Conservation (phyloP, 192 early-diverging fungal genomes). For the Mortierella hygrophila region DNA sequence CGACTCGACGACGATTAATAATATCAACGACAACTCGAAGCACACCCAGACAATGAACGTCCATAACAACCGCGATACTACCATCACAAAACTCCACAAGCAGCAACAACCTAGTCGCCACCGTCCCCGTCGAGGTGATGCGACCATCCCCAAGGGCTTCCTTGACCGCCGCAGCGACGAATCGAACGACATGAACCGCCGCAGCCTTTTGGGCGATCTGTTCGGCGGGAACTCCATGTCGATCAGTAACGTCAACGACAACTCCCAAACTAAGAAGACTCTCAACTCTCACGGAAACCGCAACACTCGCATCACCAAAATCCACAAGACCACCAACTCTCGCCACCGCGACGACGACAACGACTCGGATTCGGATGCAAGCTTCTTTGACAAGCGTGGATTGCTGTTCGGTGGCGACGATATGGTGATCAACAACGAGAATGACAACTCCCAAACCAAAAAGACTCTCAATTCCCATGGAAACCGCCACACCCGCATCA, state of each 20-base stretch:
- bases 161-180: not conserved
- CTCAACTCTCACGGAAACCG: constrained; percentile 30
- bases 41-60: constrained; percentile 23
- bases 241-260: constrained; percentile 32
- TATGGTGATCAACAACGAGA: constrained; percentile 14
- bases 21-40: constrained; percentile 27
- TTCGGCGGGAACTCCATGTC: constrained; percentile 22
- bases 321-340: not conserved
- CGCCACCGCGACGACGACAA: too few species aligned
- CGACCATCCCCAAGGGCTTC: constrained; percentile 9
- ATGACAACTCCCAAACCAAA: constrained; percentile 10
- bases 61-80: constrained; percentile 10
- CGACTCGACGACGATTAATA: constrained; percentile 21
- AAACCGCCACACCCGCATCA: not conserved
- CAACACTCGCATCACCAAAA: constrained; percentile 7
- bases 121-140: not conserved
- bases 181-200: not conserved
- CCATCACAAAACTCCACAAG: constrained; percentile 11
- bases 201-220: constrained; percentile 11
- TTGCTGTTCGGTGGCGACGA: not conserved
- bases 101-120: not conserved
- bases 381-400: constrained; percentile 9
- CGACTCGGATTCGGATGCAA: not conserved
- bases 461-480: constrained; percentile 17
- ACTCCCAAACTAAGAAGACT: constrained; percentile 20